Evolutionary conservation across 257 asterid species (phyloP).

Genomic region (Fraxinus excelsior): DNA sequence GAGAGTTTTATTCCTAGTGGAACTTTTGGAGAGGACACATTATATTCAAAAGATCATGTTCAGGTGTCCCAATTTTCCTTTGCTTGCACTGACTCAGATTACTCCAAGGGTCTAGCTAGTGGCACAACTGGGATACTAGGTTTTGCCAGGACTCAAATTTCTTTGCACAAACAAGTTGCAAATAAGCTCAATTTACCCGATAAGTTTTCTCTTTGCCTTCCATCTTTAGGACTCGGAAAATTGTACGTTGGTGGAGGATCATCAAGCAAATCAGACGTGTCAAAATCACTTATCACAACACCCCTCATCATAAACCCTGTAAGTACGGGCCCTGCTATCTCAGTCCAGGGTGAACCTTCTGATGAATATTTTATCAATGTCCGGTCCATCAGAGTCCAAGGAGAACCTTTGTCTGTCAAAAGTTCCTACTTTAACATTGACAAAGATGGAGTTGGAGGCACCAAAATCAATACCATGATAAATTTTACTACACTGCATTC

Average conservation of each 20-base stretch:
- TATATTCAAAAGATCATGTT: too few relatives aligned
- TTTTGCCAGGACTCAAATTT: constrained; percentile 22
- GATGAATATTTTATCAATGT: constrained; percentile 55
- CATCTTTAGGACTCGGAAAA: constrained; percentile 38
- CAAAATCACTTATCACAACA: constrained; percentile 24
- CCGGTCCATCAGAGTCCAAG: constrained; percentile 37
- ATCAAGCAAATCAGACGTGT: not conserved
- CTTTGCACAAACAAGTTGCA: constrained; percentile 40
- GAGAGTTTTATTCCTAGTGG: constrained; percentile 11
- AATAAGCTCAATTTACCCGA: constrained; percentile 14
- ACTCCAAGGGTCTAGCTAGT: constrained; percentile 32
- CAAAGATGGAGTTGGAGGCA: constrained; percentile 50
- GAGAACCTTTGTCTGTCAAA: constrained; percentile 29
- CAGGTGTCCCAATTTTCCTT: constrained; percentile 9
- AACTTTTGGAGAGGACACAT: constrained; percentile 33
- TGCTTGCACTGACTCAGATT: constrained; percentile 30
- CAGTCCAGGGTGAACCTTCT: constrained; percentile 32
- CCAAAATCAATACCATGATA: constrained; percentile 47
- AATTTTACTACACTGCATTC: constrained; percentile 45
- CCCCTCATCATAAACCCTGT: constrained; percentile 42
- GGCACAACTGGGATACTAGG: constrained; percentile 42
- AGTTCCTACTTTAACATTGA: constrained; percentile 38
- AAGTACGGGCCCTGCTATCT: constrained; percentile 25
- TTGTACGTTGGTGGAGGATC: constrained; percentile 18
- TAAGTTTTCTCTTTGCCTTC: constrained; percentile 38